Evolutionary conservation across 148 eudicot genomes (phyloP).

Genomic region (Nyssa sinensis): DNA sequence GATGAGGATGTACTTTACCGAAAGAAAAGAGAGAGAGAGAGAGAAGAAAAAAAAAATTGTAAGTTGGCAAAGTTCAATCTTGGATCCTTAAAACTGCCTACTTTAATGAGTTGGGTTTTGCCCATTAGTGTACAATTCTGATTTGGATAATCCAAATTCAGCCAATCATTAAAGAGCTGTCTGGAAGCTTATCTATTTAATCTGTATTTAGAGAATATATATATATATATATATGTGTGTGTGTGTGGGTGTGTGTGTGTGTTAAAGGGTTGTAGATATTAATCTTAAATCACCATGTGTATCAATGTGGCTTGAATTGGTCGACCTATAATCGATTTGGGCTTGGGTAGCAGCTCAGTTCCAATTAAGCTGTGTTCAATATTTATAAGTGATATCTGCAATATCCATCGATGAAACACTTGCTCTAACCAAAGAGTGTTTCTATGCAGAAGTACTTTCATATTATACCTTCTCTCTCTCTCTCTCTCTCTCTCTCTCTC

Average conservation of each 20-base stretch:
- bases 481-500: no score
- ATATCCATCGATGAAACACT: no score
- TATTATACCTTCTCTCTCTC: no score
- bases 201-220: no score
- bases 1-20: slow-evolving; percentile 17
- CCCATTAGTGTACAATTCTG: neutral
- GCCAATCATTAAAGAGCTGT: slow-evolving; percentile 23
- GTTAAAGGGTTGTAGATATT: no score
- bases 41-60: neutral
- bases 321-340: neutral
- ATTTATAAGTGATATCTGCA: no score
- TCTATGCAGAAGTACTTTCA: no score
- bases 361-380: no score
- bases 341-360: neutral
- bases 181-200: neutral
- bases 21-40: slow-evolving; percentile 6
- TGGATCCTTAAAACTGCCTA: slow-evolving; percentile 8
- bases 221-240: no score
- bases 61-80: slow-evolving; percentile 18
- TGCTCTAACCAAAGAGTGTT: no score
- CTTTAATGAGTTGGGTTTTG: slow-evolving; percentile 3
- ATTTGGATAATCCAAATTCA: slow-evolving; percentile 18
- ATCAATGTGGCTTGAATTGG: slow-evolving; percentile 5
- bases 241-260: no score
- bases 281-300: no score